Evolutionary conservation across 2,329 filamentous ascomycete species (phyloP).

Genomic region (Saccharata proteae): DNA sequence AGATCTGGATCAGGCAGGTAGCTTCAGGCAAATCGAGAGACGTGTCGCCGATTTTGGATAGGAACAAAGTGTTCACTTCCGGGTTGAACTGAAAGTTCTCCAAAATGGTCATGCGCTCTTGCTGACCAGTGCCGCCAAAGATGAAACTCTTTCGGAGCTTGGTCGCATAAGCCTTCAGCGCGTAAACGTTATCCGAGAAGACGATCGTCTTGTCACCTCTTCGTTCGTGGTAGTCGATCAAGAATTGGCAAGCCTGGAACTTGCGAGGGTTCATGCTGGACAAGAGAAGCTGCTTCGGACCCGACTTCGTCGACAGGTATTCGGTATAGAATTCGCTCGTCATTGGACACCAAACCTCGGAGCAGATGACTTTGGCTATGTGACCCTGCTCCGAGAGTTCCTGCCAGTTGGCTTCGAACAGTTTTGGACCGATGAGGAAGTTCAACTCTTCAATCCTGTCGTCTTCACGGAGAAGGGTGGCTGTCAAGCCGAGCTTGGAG

Average conservation of each 20-base stretch:
- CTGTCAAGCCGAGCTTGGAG: conserved; percentile 87
- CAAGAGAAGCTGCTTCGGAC: conserved; percentile 55
- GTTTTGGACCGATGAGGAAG: conserved; percentile 91
- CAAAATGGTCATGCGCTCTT: conserved; percentile 74
- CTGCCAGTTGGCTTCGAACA: conserved; percentile 99
- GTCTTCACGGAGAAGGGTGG: conserved; percentile 87
- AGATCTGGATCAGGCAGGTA: conserved; percentile 93
- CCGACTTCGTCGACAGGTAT: conserved; percentile 58
- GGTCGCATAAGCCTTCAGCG: conserved; percentile 70
- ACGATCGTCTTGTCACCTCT: conserved; percentile 97
- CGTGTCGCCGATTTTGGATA: conserved; percentile 96
- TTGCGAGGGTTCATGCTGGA: conserved; percentile 98
- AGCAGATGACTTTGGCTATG: conserved; percentile 93
- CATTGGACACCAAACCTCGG: conserved; percentile 99
- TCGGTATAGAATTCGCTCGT: conserved; percentile 96
- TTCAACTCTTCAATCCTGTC: conserved; percentile 98
- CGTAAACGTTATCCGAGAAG: conserved; percentile 95
- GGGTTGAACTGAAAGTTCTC: conserved; percentile 94
- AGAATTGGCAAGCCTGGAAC: conserved; percentile 91
- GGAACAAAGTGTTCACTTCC: conserved; percentile 79
- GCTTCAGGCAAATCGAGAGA: conserved; percentile 96
- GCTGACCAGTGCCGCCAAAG: conserved; percentile 75
- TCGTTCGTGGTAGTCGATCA: conserved; percentile 96
- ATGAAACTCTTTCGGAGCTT: conserved; percentile 83
- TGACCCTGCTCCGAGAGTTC: conserved; percentile 93